Percentiles rank a stretch among this genome's conserved stretches.
phyloP scores from a whole-genome alignment of 78 protist species.

The slime mould (Dictyostelium discoideum) region dicty_2.7 NC_007091.3:1577001-1577500 shows the following conservation, averaged over 20 bases:
- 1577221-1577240: neutral
- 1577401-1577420: conserved; percentile 55
- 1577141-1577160: conserved; percentile 72
- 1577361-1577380: conserved; percentile 83
- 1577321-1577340: conserved; percentile 22
- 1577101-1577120: conserved; percentile 73
- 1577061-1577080: conserved; percentile 21
- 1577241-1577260: conserved; percentile 72
- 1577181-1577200: conserved; percentile 50
- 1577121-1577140: conserved; percentile 27
- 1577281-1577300: conserved; percentile 81
- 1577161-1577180: conserved; percentile 83
- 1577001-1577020: neutral
- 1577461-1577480: conserved; percentile 44
- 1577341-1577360: conserved; percentile 28
- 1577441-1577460: conserved; percentile 34
- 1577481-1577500: conserved; percentile 78
- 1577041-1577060: conserved; percentile 43
- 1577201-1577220: conserved; percentile 34
- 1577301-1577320: conserved; percentile 42
- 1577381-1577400: conserved; percentile 87
- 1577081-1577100: neutral
- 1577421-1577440: neutral
- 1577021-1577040: conserved; percentile 37
- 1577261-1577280: conserved; percentile 64